phyloP scores from a whole-genome alignment of 306 rosid species.

The Quercus rubra region DNA sequence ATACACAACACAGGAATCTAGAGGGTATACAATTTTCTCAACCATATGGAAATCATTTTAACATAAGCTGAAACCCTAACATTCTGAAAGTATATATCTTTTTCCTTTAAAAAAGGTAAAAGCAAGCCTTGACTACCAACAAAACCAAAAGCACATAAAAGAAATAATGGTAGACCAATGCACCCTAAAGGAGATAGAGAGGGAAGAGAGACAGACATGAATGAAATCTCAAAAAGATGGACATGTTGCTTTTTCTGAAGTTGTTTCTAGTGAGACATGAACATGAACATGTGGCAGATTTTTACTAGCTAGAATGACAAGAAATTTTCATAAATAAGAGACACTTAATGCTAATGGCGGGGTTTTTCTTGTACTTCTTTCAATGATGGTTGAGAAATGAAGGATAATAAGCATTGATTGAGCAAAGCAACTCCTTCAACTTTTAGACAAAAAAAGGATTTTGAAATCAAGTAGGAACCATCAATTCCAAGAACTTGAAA shows the following conservation, averaged over 20 bases:
- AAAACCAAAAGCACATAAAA: not conserved
- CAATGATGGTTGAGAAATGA: no score
- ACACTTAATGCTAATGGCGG: no score
- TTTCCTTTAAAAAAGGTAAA: not conserved
- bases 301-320: no score
- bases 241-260: not conserved
- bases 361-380: no score
- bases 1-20: not conserved
- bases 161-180: not conserved
- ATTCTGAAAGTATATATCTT: not conserved
- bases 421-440: no score
- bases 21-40: not conserved
- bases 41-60: not conserved
- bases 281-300: not conserved
- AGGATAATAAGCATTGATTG: no score
- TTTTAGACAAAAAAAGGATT: no score
- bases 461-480: no score
- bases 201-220: not conserved
- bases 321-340: no score
- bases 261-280: not conserved
- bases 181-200: not conserved
- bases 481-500: no score
- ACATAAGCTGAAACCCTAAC: not conserved
- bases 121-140: not conserved
- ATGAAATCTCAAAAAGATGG: not conserved